phyloP scores from a whole-genome alignment of 2,329 filamentous ascomycete species.

The Rhynchosporium agropyri region DNA sequence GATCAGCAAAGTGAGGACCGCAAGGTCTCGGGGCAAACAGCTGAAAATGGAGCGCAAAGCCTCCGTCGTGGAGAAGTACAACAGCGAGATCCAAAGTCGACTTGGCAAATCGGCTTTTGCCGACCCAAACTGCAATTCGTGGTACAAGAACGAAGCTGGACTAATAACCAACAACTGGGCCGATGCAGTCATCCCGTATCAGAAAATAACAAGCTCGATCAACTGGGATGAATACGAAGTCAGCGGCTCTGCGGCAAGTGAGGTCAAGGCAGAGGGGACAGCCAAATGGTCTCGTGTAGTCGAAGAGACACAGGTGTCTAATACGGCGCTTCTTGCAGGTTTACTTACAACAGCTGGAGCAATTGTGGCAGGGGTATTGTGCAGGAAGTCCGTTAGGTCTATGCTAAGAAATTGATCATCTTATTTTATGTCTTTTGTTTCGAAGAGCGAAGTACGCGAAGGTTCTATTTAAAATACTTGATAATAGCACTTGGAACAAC shows the following conservation, averaged over 20 bases:
- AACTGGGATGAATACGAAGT: slow-evolving; percentile 50
- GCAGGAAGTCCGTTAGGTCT: slow-evolving; percentile 13
- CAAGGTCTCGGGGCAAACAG: slow-evolving; percentile 45
- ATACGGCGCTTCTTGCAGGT: slow-evolving; percentile 26
- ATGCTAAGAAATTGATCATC: slow-evolving; percentile 8
- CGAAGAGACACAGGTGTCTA: slow-evolving; percentile 43
- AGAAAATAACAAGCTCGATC: slow-evolving; percentile 49
- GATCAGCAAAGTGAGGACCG: slow-evolving; percentile 48
- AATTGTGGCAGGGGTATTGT: slow-evolving; percentile 21
- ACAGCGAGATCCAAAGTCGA: slow-evolving; percentile 31
- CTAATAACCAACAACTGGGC: slow-evolving; percentile 38
- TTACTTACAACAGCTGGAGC: slow-evolving; percentile 24
- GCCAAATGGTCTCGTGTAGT: slow-evolving; percentile 42
- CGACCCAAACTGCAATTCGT: slow-evolving; percentile 36
- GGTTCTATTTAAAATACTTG: too few relatives aligned
- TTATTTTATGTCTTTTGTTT: background rate
- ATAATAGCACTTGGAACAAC: too few relatives aligned
- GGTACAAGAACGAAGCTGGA: slow-evolving; percentile 37
- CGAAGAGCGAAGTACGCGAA: background rate
- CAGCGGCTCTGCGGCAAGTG: slow-evolving; percentile 37
- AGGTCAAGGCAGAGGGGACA: slow-evolving; percentile 36
- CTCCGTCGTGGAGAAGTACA: slow-evolving; percentile 39
- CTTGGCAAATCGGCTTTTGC: slow-evolving; percentile 30
- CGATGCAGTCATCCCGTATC: slow-evolving; percentile 57
- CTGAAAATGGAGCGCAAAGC: slow-evolving; percentile 51